A percentile compares a stretch with the other conserved stretches of the same genome.
Evolutionary conservation across 2,329 filamentous ascomycete species (phyloP).

Genomic region (Lasiodiplodia gonubiensis): DNA sequence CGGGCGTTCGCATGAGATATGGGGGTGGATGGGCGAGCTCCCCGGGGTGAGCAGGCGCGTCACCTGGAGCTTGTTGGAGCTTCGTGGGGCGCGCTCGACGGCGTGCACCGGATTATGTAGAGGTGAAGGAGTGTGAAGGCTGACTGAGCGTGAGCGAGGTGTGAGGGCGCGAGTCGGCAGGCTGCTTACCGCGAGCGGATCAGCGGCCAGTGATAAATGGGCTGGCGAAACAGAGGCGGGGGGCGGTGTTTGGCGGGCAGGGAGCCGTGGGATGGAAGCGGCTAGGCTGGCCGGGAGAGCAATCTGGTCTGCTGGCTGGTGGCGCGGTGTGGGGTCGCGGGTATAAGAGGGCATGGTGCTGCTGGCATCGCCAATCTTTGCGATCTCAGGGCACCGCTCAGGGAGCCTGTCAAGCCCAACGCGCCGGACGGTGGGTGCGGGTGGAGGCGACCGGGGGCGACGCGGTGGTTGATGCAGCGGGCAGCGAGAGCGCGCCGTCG

Average conservation of each 20-base stretch:
- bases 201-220: slow-evolving; percentile 30
- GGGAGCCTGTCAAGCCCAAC: neutral
- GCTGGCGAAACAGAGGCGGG: slow-evolving; percentile 19
- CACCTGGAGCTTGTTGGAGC: slow-evolving; percentile 5
- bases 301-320: slow-evolving; percentile 18
- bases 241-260: slow-evolving; percentile 22
- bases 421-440: slow-evolving; percentile 13
- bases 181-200: slow-evolving; percentile 28
- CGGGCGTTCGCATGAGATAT: neutral
- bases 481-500: neutral
- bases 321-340: slow-evolving; percentile 26
- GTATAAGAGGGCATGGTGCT: slow-evolving; percentile 9
- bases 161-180: slow-evolving; percentile 23
- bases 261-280: slow-evolving; percentile 18
- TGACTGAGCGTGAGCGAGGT: slow-evolving; percentile 26
- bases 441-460: slow-evolving; percentile 27
- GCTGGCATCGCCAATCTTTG: slow-evolving; percentile 24
- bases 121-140: slow-evolving; percentile 10
- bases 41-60: slow-evolving; percentile 9
- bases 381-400: slow-evolving; percentile 20
- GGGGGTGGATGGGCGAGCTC: neutral
- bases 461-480: slow-evolving; percentile 7
- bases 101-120: slow-evolving; percentile 20
- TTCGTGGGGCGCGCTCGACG: slow-evolving; percentile 6
- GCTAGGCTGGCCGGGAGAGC: slow-evolving; percentile 25